Base-by-base conservation (phyloP, 2,329 filamentous ascomycete species). In the Venturia aucupariae region DNA sequence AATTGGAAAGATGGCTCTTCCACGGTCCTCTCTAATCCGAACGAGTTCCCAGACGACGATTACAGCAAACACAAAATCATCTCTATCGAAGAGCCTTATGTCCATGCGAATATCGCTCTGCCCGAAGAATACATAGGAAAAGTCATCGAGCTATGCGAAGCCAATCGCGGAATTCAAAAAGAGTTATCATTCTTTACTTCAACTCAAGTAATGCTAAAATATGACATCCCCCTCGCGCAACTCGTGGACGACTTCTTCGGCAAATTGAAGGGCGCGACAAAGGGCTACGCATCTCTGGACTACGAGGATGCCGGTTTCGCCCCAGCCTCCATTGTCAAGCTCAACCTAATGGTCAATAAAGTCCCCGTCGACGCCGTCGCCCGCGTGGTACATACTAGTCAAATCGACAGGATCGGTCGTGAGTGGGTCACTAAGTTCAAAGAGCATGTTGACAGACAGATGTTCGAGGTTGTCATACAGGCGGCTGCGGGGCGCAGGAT, bases 231-330 rank as follows among this genome's bases (percentile, higher is more conserved):
- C 0, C 82, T 96, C 0, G 86, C 92, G 1, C 90, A 96, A 63
- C 81, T 99, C 4, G 94, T 99, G 0, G 94, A 97, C 70, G 94
- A 99, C 75, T 88, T 99, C 72, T 99, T 99, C 74, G 94, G 94
- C 62, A 97, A 96, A 76, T 81, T 99, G 63, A 99, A 99, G 75
- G 90, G 92, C 44, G 84, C 86, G 0, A 97, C 92, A 63, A 97
- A 96, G 74, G 94, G 94, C 13, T 99, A 99, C 71, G 94, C 94
- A 0, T 94, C 90, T 42, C 83, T 99, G 5, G 94, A 99, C 75
- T 99, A 99, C 74, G 94, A 99, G 77, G 94, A 99, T 70, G 89
- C 92, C 0, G 93, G 90, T 0, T 99, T 92, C 84, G 86, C 88
- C 27, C 78, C 84, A 66, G 90, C 89, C 71, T 86, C 86, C 67